Conservation (phyloP, 352 stramenopile species). For the Thraustochytrium sp. region DNA sequence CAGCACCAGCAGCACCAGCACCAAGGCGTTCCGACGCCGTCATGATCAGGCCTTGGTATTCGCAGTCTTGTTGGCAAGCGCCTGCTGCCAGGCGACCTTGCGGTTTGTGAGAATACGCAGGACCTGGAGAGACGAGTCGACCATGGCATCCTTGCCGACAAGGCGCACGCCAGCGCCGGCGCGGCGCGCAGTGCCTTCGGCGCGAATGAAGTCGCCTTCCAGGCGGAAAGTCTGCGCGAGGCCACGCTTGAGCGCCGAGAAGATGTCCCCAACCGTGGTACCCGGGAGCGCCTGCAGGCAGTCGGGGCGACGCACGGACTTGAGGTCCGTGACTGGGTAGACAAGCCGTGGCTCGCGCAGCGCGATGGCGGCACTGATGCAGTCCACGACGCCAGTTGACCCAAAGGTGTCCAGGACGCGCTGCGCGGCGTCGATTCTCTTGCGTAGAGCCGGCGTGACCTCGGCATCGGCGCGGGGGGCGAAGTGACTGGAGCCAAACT, state of each 20-base stretch:
- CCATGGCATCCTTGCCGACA: slow-evolving; percentile 23
- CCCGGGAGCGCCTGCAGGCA: slow-evolving; percentile 26
- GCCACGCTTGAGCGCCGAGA: slow-evolving; percentile 6
- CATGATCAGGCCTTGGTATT: no score
- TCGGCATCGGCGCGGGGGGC: neutral
- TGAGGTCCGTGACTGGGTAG: slow-evolving; percentile 20
- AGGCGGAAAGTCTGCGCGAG: neutral
- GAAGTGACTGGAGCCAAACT: neutral
- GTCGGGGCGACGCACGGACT: neutral
- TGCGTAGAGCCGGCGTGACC: neutral
- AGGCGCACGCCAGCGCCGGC: neutral
- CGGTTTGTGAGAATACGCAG: slow-evolving; percentile 23
- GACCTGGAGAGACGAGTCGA: neutral
- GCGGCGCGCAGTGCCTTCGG: neutral
- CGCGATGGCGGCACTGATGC: slow-evolving; percentile 2
- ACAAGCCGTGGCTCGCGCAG: slow-evolving; percentile 15
- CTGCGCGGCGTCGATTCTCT: neutral
- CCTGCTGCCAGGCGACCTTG: slow-evolving; percentile 36
- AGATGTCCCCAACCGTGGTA: slow-evolving; percentile 40
- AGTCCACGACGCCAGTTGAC: slow-evolving; percentile 14
- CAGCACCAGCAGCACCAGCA: no score
- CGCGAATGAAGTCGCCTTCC: slow-evolving; percentile 44
- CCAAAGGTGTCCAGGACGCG: neutral
- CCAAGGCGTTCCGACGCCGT: no score
- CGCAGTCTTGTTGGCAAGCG: neutral